These are phyloP conservation scores for Carex kokanica DNA, from an alignment of 176 grass and related monocot species.

Conservation along the genomic window DNA sequence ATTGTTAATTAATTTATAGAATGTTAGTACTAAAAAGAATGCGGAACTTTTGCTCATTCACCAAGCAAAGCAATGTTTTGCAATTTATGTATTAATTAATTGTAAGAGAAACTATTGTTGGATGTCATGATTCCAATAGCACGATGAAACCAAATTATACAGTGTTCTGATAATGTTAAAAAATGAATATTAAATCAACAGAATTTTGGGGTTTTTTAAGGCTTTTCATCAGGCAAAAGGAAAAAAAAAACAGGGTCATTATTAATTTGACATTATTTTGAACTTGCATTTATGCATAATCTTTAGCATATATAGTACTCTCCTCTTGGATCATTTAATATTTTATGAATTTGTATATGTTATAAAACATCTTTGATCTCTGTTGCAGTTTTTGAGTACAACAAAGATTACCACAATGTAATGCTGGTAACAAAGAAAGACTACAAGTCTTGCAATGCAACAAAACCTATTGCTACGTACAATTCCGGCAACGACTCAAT, in stretches of 20 bases:
- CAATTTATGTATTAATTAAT: not conserved
- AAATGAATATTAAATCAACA: too few relatives aligned
- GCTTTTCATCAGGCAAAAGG: not conserved
- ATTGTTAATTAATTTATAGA: not conserved
- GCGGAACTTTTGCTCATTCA: not conserved
- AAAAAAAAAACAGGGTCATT: not conserved
- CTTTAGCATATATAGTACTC: not conserved
- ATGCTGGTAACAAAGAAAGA: conserved; percentile 65
- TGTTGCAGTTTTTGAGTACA: conserved; percentile 57
- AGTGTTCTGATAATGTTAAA: not conserved
- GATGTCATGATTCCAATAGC: conserved; percentile 5
- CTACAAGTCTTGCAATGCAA: conserved; percentile 60
- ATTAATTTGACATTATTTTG: not conserved
- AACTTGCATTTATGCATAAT: not conserved
- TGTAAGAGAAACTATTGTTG: not conserved
- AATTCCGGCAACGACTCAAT: conserved; percentile 72
- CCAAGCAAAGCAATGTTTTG: not conserved
- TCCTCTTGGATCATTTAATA: not conserved
- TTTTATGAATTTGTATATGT: not conserved
- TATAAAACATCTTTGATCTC: not conserved
- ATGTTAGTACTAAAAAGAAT: not conserved
- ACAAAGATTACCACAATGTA: conserved; percentile 70
- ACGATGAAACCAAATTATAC: conserved; percentile 1
- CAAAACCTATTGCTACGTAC: conserved; percentile 56
- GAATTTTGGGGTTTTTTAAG: not conserved